These are phyloP conservation scores for Alternaria dauci DNA, from an alignment of 2,329 filamentous ascomycete genomes.

Conservation along the genomic window DNA sequence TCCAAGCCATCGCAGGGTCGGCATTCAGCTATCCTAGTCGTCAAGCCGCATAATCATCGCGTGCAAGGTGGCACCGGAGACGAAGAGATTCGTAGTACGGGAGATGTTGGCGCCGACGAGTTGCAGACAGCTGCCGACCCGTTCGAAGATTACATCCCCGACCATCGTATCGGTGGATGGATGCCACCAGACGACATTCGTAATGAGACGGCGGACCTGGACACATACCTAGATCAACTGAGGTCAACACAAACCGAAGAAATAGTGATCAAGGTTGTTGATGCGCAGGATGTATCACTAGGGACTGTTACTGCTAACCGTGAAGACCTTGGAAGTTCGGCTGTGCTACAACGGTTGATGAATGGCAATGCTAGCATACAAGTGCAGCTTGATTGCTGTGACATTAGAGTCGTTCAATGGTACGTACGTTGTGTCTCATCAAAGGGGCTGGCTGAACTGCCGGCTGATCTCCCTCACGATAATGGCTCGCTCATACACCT, in stretches of 20 bases:
- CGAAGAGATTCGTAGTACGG: not conserved
- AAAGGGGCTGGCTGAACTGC: not conserved
- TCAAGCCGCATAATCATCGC: not conserved
- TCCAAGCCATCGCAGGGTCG: not conserved
- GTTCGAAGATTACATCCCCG: not conserved
- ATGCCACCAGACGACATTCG: constrained; percentile 14
- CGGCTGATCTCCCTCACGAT: not conserved
- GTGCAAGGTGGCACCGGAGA: not conserved
- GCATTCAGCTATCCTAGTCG: not conserved
- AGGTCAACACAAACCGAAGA: not conserved
- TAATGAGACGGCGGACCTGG: constrained; percentile 7
- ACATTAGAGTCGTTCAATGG: not conserved
- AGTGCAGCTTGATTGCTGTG: constrained; percentile 4
- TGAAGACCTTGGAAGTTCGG: constrained; percentile 4
- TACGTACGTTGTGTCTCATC: constrained; percentile 3
- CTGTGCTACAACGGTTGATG: not conserved
- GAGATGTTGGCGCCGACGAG: not conserved
- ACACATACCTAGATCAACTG: constrained; percentile 1
- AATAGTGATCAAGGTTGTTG: constrained; percentile 5
- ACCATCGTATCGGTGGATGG: constrained; percentile 10
- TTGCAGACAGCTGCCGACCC: not conserved
- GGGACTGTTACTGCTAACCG: not conserved
- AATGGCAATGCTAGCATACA: not conserved
- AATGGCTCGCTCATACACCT: constrained; percentile 3
- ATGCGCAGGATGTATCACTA: not conserved